Evolutionary conservation across 441 rosid species (phyloP), one percentile per base, ranked within the genome.

Genomic region (Lepidium campestre): DNA sequence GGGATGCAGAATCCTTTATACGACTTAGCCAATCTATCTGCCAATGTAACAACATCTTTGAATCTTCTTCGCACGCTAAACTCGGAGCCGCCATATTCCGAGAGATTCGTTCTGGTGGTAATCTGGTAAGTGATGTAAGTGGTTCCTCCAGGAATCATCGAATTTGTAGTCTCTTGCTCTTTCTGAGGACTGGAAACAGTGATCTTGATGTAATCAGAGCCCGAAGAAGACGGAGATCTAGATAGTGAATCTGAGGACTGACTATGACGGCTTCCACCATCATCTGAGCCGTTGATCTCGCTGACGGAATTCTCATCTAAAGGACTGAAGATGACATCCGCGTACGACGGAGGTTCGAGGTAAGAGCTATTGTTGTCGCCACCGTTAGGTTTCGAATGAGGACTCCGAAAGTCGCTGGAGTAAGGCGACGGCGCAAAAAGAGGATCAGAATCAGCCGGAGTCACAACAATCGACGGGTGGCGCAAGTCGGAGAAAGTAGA

Each of bases 141-240:
- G 22, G 72, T 87, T 36, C 88, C 88, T 25, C 96, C 96, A 0
- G 93, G 87, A 13, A 92, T 86, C 22, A 89, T 78, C 23, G 91
- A 89, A 81, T 79, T 89, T 10, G 89, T 22, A 15, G 72, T 60
- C 22, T 89, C 95, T 57, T 78, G 88, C 81, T 89, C 96, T 62
- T 89, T 89, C 59, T 82, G 82, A 11, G 95, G 96, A 52, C 76
- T 89, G 3, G 98, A 83, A n/a, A 91, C 96, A 13, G 89, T 87
- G 18, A 91, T 87, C 56, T 68, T 85, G 67, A 89, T 73, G 67
- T 75, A 82, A 17, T 83, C 88, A 4, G 85, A 70, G 46, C 62
- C 35, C 29, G 75, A 62, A 44, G 81, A 68, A 41, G 89, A 83
- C 13, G 86, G 76, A 8, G 96, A 87, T 62, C 83, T 71, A 44